Percentiles rank a stretch among this genome's conserved stretches.
Conservation (phyloP, 257 asterid species). For the Nicotiana paniculata region DNA sequence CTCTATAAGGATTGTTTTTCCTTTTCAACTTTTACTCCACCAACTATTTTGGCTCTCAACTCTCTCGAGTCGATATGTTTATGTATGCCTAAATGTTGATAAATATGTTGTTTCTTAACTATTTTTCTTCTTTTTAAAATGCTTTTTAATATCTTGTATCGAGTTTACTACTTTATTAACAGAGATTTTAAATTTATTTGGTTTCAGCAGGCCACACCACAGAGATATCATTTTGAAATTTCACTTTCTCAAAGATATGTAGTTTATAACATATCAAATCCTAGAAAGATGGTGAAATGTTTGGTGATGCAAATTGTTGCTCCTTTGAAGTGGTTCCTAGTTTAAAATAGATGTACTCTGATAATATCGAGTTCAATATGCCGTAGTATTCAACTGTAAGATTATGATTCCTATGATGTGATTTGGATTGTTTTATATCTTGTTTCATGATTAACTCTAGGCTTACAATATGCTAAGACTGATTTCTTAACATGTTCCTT, state of each 20-base stretch:
- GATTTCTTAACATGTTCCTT: neutral
- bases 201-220: neutral
- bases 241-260: neutral
- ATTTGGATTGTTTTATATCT: neutral
- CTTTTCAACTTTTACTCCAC: neutral
- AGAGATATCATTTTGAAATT: neutral
- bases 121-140: neutral
- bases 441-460: neutral
- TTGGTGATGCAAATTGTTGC: neutral
- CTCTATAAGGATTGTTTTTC: neutral
- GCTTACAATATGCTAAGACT: neutral
- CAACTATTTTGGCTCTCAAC: neutral
- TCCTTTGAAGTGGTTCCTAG: neutral
- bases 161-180: neutral
- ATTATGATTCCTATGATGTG: neutral
- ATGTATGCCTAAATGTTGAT: neutral
- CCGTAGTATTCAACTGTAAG: neutral
- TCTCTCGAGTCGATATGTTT: neutral
- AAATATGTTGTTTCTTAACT: neutral
- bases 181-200: neutral
- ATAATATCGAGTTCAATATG: neutral
- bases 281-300: neutral
- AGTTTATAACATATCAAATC: neutral
- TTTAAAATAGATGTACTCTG: neutral
- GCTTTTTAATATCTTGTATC: neutral